These are phyloP conservation scores for Amauroascus niger DNA, from an alignment of 2,329 filamentous ascomycete species.

Conservation along the genomic window DNA sequence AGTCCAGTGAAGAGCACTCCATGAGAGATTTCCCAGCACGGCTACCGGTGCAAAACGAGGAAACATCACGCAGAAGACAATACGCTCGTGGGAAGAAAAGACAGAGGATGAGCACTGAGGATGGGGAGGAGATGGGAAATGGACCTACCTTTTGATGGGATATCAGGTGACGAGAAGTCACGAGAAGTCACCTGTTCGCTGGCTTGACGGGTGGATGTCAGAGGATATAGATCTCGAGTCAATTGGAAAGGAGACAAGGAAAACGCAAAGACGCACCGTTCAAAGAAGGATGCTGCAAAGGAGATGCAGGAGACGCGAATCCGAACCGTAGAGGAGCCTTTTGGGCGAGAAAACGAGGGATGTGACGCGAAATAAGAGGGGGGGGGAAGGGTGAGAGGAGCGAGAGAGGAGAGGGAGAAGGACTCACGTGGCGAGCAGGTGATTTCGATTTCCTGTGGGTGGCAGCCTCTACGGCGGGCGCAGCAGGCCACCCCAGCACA, in stretches of 20 bases:
- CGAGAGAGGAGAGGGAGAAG: conserved; percentile 2
- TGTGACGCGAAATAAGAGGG: conserved; percentile 19
- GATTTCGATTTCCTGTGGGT: background rate
- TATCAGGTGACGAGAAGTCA: conserved; percentile 20
- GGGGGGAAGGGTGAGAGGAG: conserved; percentile 13
- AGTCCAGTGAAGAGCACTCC: background rate
- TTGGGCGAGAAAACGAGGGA: conserved; percentile 4
- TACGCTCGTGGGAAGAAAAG: background rate
- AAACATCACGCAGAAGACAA: background rate
- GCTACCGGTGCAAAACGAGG: background rate
- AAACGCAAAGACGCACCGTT: background rate
- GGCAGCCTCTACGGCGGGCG: conserved; percentile 5
- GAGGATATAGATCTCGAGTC: conserved; percentile 17
- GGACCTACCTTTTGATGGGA: conserved; percentile 15
- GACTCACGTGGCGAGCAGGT: conserved; percentile 17
- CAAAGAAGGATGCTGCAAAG: background rate
- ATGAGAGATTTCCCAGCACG: conserved; percentile 1
- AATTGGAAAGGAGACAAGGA: conserved; percentile 3
- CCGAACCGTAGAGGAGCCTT: background rate
- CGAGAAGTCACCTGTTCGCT: conserved; percentile 18
- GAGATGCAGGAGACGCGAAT: background rate
- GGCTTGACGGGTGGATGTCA: conserved; percentile 9
- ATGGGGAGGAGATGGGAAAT: conserved; percentile 11
- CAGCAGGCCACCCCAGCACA: background rate
- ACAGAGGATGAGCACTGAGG: background rate